Base-by-base conservation (phyloP, 2,329 filamentous ascomycete genomes). In the Scedosporium minutisporum region DNA sequence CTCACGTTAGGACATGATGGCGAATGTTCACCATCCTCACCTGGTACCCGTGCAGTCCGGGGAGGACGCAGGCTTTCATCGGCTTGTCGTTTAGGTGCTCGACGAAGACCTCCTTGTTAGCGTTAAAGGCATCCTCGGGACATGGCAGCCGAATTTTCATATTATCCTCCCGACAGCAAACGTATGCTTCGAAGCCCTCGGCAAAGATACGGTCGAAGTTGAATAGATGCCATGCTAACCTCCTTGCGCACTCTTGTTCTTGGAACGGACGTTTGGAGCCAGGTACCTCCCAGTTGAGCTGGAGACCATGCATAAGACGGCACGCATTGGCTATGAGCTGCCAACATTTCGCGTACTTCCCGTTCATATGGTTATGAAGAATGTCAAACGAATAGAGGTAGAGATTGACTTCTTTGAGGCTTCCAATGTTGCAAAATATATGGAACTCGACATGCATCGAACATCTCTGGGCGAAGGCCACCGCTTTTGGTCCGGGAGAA, bases 181-280 rank as follows among this genome's bases (percentile, higher is more conserved):
- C 71, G 63, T 77, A 76, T 58, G 76, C 75, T 27, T 76, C 75
- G 57, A 75, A 77, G 1, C 75, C 75, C 2, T 72, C 74, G 1
- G 75, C 74, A 10, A 77, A 69, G 25, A 74, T 65, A 6, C 75
- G 71, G 59, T 77, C 75, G 55, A 76, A 65, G 55, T 73, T 67
- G 63, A 75, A 77, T 48, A 76, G 66, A 42, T 74, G 71, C 75
- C 75, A 77, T 2, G 71, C 73, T 23, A 75, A 68, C 6, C 75
- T 71, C 25, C 75, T 69, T 14, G 72, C 65, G 5, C 66, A 71
- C 65, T 77, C 75, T 60, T 75, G 74, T 27, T 75, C 69, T 14
- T 71, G 63, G 60, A 74, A 75, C 4, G 71, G 67, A 4, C 71
- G 69, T 18, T 69, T 67, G 65, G 14, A 70, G 64, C 27, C 67